Conservation (phyloP, 768 basidiomycete species). For the Agrocybe pediades region DNA sequence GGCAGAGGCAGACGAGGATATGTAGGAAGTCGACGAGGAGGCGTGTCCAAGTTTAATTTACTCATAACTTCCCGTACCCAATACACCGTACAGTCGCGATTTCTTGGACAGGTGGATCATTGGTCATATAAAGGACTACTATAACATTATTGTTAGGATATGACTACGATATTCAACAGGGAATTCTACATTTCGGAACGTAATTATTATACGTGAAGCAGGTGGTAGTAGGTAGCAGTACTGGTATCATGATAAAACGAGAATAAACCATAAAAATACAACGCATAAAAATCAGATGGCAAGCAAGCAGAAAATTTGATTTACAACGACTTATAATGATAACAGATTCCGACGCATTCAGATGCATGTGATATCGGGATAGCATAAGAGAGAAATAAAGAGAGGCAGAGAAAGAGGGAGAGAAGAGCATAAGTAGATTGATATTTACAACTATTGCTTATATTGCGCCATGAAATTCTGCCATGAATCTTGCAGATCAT, state of each 20-base stretch:
- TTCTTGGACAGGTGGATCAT: no score
- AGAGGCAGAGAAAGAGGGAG: background rate
- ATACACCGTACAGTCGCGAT: no score
- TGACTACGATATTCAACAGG: no score
- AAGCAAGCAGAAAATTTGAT: background rate
- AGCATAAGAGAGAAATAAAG: background rate
- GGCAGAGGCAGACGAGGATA: no score
- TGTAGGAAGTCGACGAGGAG: no score
- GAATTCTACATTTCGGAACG: no score
- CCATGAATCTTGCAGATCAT: conserved; percentile 47
- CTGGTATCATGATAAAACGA: background rate
- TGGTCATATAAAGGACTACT: no score
- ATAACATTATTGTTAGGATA: no score
- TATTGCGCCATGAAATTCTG: conserved; percentile 50
- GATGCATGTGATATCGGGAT: background rate
- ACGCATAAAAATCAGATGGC: background rate
- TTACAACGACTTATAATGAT: background rate
- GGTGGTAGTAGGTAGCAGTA: no score
- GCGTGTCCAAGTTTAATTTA: no score
- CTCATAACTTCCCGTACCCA: no score
- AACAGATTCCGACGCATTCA: background rate
- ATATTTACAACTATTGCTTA: conserved; percentile 24
- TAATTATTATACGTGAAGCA: no score
- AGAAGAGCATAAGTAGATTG: background rate
- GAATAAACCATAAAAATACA: background rate